These are phyloP conservation scores for Suhomyces xylopsoci DNA, from an alignment of 805 yeast species.

Conservation along the genomic window DNA sequence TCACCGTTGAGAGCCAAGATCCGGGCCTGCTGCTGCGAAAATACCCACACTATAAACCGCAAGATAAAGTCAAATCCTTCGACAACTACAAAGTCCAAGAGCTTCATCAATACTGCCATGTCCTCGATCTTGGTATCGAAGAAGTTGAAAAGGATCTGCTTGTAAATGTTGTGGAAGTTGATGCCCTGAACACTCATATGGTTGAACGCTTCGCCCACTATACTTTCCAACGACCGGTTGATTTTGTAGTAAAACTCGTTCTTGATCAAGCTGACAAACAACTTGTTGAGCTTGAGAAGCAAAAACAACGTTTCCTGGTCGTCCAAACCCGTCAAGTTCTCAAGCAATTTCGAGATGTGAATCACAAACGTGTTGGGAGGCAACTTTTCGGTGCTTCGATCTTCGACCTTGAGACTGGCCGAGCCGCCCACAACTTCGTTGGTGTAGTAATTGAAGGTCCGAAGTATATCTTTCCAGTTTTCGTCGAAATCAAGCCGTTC, in stretches of 20 bases:
- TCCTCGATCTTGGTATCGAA: constrained; percentile 12
- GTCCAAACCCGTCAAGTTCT: constrained; percentile 15
- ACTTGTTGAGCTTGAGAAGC: constrained; percentile 31
- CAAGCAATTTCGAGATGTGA: constrained; percentile 17
- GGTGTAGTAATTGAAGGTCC: constrained; percentile 31
- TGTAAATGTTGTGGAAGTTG: constrained; percentile 20
- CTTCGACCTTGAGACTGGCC: constrained; percentile 15
- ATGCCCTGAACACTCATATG: constrained; percentile 40
- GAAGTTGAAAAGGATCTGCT: constrained; percentile 17
- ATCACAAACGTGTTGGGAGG: constrained; percentile 22
- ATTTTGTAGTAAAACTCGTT: constrained; percentile 37
- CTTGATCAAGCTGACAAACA: constrained; percentile 22
- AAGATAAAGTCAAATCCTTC: constrained; percentile 39
- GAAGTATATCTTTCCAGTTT: constrained; percentile 22
- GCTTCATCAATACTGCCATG: constrained; percentile 3
- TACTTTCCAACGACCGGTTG: constrained; percentile 35
- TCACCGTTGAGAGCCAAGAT: constrained; percentile 22
- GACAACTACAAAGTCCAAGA: constrained; percentile 36
- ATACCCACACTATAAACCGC: constrained; percentile 25
- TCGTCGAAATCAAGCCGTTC: constrained; percentile 16
- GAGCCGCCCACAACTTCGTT: constrained; percentile 4
- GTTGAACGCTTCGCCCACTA: constrained; percentile 20
- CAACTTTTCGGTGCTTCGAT: constrained; percentile 6
- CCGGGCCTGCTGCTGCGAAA: constrained; percentile 12
- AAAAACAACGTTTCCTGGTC: constrained; percentile 31